Base-by-base conservation (phyloP, 164 flowering plant genomes). In the Cinnamomum chago region DNA sequence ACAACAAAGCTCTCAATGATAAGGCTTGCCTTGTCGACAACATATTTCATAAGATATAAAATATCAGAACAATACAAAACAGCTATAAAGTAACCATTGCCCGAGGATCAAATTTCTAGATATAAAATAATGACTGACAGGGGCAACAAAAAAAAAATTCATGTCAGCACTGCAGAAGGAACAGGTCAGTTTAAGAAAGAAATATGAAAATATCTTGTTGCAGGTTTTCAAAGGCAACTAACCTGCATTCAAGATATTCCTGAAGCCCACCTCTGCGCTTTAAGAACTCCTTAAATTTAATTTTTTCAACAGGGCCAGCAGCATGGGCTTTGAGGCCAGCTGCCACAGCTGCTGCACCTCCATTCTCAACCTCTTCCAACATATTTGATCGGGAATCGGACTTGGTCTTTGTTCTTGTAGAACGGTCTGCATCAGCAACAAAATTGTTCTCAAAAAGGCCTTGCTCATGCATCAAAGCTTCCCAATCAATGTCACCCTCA, bases 401-500 rank as follows among this genome's bases (percentile, higher is more conserved):
- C 71, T 80, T 90, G 18, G 77, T 85, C 74, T 88, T 88, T 17
- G 68, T 65, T 82, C 79, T 86, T 27, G 75, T 68, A 14, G 76
- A 35, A 22, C 71, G 77, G 30, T 85, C 86, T 70, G 76, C 67
- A 72, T 86, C 79, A 2, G 50, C 71, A 81, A 50, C 70, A 23
- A 69, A 80, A 67, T 74, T 74, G 30, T 58, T 74, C 27, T 68
- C 76, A 50, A 85, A 80, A 80, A 79, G 83, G 30, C 82, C 81
- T 71, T 81, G 86, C 72, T 78, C 94, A 65, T 84, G 86, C 65
- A 86, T 74, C 79, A 95, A 74, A 68, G 76, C 75, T 33, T 95
- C 96, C 99, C 98, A 93, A 80, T 86, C 95, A 75, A 78, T 83
- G 83, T 96, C 98, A 62, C 97, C 99, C 80, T 96, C 99, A 82